Evolutionary conservation across 2,329 filamentous ascomycete species (phyloP).

Genomic region (Myriosclerotinia scirpicola): DNA sequence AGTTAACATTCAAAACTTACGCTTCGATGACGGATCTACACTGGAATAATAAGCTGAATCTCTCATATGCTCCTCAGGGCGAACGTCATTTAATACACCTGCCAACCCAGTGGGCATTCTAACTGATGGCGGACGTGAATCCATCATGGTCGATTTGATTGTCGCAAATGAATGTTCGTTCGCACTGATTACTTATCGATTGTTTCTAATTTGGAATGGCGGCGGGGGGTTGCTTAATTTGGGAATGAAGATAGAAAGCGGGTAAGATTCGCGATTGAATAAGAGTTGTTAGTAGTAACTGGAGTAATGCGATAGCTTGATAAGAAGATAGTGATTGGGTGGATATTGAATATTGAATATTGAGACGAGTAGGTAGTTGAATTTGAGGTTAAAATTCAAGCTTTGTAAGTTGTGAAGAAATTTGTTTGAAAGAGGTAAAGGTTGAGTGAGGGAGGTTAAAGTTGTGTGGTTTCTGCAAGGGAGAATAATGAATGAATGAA

Average conservation of each 20-base stretch:
- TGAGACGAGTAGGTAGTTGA: not conserved
- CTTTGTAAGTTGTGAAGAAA: no score
- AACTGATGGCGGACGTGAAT: slow-evolving; percentile 23
- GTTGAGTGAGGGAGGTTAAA: no score
- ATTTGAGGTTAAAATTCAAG: not conserved
- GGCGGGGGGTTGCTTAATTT: slow-evolving; percentile 11
- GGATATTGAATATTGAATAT: not conserved
- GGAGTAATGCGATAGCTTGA: not conserved
- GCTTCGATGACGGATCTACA: slow-evolving; percentile 50
- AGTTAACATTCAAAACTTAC: slow-evolving; percentile 40
- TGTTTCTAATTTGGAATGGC: slow-evolving; percentile 9
- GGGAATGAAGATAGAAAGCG: slow-evolving; percentile 15
- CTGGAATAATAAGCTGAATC: slow-evolving; percentile 54
- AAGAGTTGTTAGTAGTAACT: no score
- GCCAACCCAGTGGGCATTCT: slow-evolving; percentile 48
- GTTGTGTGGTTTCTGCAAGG: slow-evolving; percentile 21
- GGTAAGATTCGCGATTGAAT: slow-evolving; percentile 21
- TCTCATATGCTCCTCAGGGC: slow-evolving; percentile 48
- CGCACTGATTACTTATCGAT: slow-evolving; percentile 13
- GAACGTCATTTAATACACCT: slow-evolving; percentile 49
- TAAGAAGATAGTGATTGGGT: not conserved
- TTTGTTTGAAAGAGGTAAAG: no score
- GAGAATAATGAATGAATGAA: slow-evolving; percentile 13
- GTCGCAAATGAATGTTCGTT: slow-evolving; percentile 10
- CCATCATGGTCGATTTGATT: slow-evolving; percentile 16